phyloP scores from a whole-genome alignment of 2,329 filamentous ascomycete species.

The Blastomyces gilchristii region DNA sequence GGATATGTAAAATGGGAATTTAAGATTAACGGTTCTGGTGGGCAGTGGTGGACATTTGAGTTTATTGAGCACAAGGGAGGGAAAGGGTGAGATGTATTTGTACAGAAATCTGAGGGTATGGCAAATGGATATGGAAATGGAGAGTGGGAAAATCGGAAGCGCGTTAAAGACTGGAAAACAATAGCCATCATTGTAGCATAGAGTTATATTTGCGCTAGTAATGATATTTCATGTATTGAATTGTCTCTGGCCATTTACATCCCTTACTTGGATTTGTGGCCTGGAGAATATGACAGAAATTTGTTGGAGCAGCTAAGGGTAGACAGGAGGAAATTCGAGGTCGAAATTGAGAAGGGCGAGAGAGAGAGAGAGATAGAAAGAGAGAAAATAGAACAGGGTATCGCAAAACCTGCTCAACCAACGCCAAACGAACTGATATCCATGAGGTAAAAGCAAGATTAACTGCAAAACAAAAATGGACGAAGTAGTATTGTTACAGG shows the following conservation, averaged over 20 bases:
- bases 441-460: conserved; percentile 1
- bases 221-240: background rate
- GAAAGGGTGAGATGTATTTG: too few species aligned
- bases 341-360: background rate
- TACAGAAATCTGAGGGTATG: background rate
- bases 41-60: too few species aligned
- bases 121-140: background rate
- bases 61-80: too few species aligned
- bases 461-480: background rate
- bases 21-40: too few species aligned
- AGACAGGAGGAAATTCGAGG: background rate
- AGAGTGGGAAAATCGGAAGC: background rate
- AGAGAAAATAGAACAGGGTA: background rate
- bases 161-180: background rate
- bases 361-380: background rate
- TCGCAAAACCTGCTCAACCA: conserved; percentile 1
- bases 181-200: background rate
- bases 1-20: background rate
- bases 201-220: background rate
- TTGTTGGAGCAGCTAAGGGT: background rate
- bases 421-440: background rate
- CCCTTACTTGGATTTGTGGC: background rate
- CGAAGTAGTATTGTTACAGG: background rate
- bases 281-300: background rate
- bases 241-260: background rate